These are phyloP conservation scores for Microcyclosporella mali DNA, from an alignment of 2,329 filamentous ascomycete genomes.

Conservation along the genomic window DNA sequence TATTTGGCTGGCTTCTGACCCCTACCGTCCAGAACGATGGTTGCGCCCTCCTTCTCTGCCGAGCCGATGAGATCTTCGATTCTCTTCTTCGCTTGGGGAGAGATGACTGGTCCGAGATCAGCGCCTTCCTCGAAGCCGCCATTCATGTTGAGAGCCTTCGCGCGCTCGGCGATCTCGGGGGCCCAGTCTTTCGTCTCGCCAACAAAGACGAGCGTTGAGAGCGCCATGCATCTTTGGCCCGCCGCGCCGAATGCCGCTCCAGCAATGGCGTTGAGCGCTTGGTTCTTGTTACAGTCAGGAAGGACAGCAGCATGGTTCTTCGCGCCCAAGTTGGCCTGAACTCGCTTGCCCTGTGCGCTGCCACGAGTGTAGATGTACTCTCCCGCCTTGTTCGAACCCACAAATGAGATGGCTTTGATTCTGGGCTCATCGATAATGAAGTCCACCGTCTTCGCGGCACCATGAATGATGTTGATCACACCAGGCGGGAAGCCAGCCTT, in stretches of 20 bases:
- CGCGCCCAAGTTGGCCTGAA: constrained; percentile 79
- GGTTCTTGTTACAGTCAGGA: constrained; percentile 85
- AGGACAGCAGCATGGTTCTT: constrained; percentile 85
- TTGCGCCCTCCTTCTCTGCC: constrained; percentile 74
- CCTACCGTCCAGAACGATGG: constrained; percentile 73
- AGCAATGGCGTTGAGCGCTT: constrained; percentile 75
- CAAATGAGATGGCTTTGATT: constrained; percentile 83
- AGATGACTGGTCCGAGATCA: constrained; percentile 77
- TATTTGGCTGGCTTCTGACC: constrained; percentile 70
- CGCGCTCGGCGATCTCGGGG: constrained; percentile 67
- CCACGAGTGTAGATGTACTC: constrained; percentile 78
- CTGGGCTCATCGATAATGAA: constrained; percentile 79
- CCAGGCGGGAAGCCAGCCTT: constrained; percentile 77
- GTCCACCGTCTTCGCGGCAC: constrained; percentile 72
- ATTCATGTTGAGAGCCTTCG: constrained; percentile 66
- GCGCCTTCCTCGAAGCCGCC: constrained; percentile 75
- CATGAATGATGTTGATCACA: constrained; percentile 78
- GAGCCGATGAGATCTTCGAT: constrained; percentile 70
- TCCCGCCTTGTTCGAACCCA: constrained; percentile 80
- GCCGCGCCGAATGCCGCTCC: constrained; percentile 81
- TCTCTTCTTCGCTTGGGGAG: constrained; percentile 68
- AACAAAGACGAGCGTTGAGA: constrained; percentile 76
- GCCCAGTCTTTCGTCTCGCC: constrained; percentile 82
- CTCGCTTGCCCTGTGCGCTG: constrained; percentile 79
- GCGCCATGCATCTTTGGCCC: constrained; percentile 80